Conservation (phyloP, 176 grass and related monocot genomes). For the Otatea glauca region DNA sequence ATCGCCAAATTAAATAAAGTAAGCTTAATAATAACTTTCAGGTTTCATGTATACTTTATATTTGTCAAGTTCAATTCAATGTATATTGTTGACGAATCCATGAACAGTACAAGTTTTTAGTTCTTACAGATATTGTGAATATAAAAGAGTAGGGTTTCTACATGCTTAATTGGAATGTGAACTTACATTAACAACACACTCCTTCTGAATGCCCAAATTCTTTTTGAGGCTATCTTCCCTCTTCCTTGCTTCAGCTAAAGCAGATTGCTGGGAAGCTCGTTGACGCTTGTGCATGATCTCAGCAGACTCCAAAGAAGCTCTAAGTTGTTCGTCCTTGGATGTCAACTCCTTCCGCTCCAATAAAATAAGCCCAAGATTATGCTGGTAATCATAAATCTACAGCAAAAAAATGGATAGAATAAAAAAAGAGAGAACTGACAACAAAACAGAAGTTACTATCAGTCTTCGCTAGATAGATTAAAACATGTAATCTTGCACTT, state of each 20-base stretch:
- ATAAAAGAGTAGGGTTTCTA: not conserved
- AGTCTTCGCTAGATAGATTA: not conserved
- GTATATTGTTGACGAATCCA: not conserved
- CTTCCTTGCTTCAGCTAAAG: constrained; percentile 71
- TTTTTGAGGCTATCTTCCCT: constrained; percentile 77
- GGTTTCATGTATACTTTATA: not conserved
- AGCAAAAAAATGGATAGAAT: constrained; percentile 23
- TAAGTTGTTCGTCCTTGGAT: constrained; percentile 75
- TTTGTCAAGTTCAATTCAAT: not conserved
- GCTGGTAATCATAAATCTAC: constrained; percentile 84
- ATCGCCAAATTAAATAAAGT: not conserved
- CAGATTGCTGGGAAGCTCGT: constrained; percentile 56
- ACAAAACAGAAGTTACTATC: not conserved
- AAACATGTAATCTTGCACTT: not conserved
- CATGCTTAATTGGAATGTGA: constrained; percentile 13
- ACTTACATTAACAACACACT: constrained; percentile 78
- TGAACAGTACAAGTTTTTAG: not conserved
- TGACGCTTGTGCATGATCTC: constrained; percentile 75
- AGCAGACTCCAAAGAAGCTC: constrained; percentile 57
- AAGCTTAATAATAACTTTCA: not conserved
- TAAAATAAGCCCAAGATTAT: constrained; percentile 84
- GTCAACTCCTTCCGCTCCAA: constrained; percentile 72
- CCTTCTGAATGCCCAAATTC: constrained; percentile 76
- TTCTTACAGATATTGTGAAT: not conserved
- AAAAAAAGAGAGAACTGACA: not conserved